phyloP scores from a whole-genome alignment of 768 basidiomycete genomes.

The Omphalotus guepiniiformis region DNA sequence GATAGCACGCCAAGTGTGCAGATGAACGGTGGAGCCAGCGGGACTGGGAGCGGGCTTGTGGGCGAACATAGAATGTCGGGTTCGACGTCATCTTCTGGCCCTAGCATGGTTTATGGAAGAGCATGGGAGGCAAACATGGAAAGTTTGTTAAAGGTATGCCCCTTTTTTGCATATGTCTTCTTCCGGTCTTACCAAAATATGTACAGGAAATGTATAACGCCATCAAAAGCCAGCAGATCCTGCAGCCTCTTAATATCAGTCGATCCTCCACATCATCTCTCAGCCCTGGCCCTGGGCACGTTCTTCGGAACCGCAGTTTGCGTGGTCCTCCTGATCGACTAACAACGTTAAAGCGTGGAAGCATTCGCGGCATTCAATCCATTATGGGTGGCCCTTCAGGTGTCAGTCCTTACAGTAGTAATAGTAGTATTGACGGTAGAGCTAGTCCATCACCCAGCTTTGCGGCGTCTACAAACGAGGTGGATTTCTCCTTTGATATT shows the following conservation, averaged over 20 bases:
- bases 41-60: constrained; percentile 24
- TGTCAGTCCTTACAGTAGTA: constrained; percentile 81
- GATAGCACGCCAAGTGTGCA: constrained; percentile 66
- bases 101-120: constrained; percentile 48
- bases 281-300: constrained; percentile 45
- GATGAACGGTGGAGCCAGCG: constrained; percentile 38
- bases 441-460: constrained; percentile 95
- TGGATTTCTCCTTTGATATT: constrained; percentile 22
- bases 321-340: constrained; percentile 70
- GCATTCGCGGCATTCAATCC: constrained; percentile 83
- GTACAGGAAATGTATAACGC: constrained; percentile 89
- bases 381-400: constrained; percentile 67
- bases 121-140: constrained; percentile 89
- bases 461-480: constrained; percentile 85
- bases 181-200: constrained; percentile 1
- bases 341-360: constrained; percentile 80
- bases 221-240: constrained; percentile 86
- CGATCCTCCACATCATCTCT: constrained; percentile 54
- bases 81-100: constrained; percentile 22
- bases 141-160: constrained; percentile 72
- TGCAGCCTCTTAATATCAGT: constrained; percentile 66
- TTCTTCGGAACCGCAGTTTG: constrained; percentile 67
- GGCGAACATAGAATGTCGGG: constrained; percentile 24
- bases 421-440: constrained; percentile 79
- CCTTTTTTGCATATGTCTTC: constrained; percentile 2